Base-by-base conservation (phyloP, 805 yeast species). In the Clavispora phyllophila region DNA sequence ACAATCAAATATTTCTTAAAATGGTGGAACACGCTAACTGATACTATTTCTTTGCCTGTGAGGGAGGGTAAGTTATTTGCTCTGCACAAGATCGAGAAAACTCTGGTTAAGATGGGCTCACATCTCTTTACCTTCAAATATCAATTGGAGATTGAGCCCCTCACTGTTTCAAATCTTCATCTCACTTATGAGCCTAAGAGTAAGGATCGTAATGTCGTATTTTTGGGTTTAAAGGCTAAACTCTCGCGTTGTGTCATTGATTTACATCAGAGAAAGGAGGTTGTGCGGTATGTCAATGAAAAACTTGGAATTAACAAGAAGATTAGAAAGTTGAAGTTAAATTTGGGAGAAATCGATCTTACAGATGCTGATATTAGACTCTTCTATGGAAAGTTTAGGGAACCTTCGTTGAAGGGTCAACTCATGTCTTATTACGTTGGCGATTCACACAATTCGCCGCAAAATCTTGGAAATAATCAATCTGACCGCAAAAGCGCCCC, bases 281-380 rank as follows among this genome's bases (percentile, higher is more conserved):
- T 63, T 27, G 60, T 66, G 17, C 57, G 66, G 2, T 67, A 66
- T 51, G 61, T 67, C 20, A 69, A 69, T 41, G 61, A 65, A 31
- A 63, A 65, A 36, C 59, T 70, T 47, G 57, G 61, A 10, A 65
- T 66, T 25, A 57, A 56, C 25, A 65, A 63, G 42, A 57, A 63
- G 43, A 58, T 66, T 2, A 65, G 77, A 61, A 76, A 76, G 43
- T 72, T 86, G 62, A 76, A 75, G 48, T 71, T 83, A 70, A 76
- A 81, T 47, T 64, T 73, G 37, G 91, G 87, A 4, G 88, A 84
- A 55, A 73, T 88, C 19, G 86, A 83, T 51, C 76, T 85, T 44
- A 69, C 73, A 12, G 75, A 75, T 15, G 81, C 87, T 5, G 96
- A 88, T 57, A 60, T 87, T 10, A 63, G 96, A 39, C 72, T 83